Percentiles rank a stretch among this genome's conserved stretches.
phyloP scores from a whole-genome alignment of 202 grass and related monocot species.

The Musa balbisiana region DNA sequence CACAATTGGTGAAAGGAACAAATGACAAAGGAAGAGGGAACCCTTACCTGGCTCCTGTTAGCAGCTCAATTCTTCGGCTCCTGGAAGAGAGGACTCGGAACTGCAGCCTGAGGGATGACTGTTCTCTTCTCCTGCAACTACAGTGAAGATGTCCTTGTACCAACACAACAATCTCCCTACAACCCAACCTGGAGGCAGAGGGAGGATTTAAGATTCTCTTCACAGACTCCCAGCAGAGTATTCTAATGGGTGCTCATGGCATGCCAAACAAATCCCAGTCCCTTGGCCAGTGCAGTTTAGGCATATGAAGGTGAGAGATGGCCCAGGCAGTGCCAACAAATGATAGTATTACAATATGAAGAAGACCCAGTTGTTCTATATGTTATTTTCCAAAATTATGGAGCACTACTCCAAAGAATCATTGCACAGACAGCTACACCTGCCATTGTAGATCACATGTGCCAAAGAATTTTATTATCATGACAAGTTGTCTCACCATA shows the following conservation, averaged over 20 bases:
- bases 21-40: no score
- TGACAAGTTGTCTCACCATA: background rate
- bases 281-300: slow-evolving; percentile 11
- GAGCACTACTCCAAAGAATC: slow-evolving; percentile 32
- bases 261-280: slow-evolving; percentile 20
- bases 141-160: background rate
- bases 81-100: no score
- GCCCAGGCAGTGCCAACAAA: slow-evolving; percentile 13
- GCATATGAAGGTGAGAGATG: slow-evolving; percentile 11
- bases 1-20: no score
- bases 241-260: slow-evolving; percentile 14
- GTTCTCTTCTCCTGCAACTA: no score
- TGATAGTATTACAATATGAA: slow-evolving; percentile 4
- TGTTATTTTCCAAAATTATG: slow-evolving; percentile 14
- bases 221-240: background rate
- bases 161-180: background rate
- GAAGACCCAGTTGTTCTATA: slow-evolving; percentile 8
- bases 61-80: no score
- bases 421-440: slow-evolving; percentile 29
- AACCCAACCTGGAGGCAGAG: slow-evolving; percentile 5
- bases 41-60: no score
- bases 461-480: slow-evolving; percentile 8
- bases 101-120: no score
- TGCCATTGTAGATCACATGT: slow-evolving; percentile 28
- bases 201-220: slow-evolving; percentile 12